These are phyloP conservation scores for Hansfordia pulvinata DNA, from an alignment of 2,329 filamentous ascomycete species.

Conservation along the genomic window DNA sequence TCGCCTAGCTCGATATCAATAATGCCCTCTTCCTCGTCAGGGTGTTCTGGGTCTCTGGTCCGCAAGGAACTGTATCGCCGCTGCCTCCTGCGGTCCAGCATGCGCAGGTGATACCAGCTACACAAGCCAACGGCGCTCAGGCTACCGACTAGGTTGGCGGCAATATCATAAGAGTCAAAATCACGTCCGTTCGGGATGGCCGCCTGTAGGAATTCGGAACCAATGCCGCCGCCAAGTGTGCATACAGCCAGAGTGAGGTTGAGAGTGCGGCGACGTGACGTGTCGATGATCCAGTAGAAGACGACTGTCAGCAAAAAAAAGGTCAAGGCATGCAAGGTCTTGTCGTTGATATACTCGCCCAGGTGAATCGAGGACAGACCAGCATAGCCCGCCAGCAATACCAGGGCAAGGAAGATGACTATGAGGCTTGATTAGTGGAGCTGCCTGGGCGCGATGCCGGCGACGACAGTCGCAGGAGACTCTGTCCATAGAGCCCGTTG, in stretches of 20 bases:
- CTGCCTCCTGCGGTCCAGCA: slow-evolving; percentile 75
- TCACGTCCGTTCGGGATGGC: slow-evolving; percentile 59
- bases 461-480: no score
- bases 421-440: background rate
- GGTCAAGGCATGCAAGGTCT: slow-evolving; percentile 71
- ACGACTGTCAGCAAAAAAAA: slow-evolving; percentile 79
- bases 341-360: slow-evolving; percentile 61
- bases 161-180: slow-evolving; percentile 72
- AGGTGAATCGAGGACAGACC: slow-evolving; percentile 57
- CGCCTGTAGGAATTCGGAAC: slow-evolving; percentile 63
- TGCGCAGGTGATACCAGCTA: slow-evolving; percentile 87
- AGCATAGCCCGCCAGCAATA: slow-evolving; percentile 64
- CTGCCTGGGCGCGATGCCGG: no score
- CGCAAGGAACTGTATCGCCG: slow-evolving; percentile 59
- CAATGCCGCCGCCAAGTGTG: slow-evolving; percentile 56
- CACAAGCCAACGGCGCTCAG: slow-evolving; percentile 58
- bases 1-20: slow-evolving; percentile 68
- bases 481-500: no score
- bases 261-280: slow-evolving; percentile 68
- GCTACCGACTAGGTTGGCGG: slow-evolving; percentile 77
- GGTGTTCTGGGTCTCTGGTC: no score
- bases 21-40: no score
- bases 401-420: slow-evolving; percentile 59
- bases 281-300: slow-evolving; percentile 98
- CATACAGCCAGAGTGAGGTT: slow-evolving; percentile 74